Conservation (phyloP, 768 basidiomycete species). For the Suillus discolor region DNA sequence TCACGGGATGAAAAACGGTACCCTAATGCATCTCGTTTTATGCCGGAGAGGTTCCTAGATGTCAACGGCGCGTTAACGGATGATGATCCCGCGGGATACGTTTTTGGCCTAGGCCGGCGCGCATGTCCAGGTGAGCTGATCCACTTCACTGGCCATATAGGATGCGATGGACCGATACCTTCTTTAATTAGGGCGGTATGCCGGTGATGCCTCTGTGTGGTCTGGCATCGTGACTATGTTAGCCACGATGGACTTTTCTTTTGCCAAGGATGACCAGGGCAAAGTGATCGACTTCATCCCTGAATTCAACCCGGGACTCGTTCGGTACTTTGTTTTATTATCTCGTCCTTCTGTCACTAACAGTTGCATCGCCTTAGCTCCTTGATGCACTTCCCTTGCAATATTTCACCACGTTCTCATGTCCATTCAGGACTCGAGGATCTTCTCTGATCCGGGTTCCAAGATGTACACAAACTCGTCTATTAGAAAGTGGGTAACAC, state of each 20-base stretch:
- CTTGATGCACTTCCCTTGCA: slow-evolving; percentile 1
- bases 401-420: slow-evolving; percentile 1
- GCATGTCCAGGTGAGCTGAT: slow-evolving; percentile 2
- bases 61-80: background rate
- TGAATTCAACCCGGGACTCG: slow-evolving; percentile 6
- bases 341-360: background rate
- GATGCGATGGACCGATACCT: no score
- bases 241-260: slow-evolving; percentile 21
- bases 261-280: slow-evolving; percentile 24
- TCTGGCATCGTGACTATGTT: slow-evolving; percentile 26
- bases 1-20: slow-evolving; percentile 6
- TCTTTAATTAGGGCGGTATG: slow-evolving; percentile 17
- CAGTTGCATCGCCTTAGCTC: background rate
- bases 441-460: background rate
- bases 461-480: background rate
- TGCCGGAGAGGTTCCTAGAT: slow-evolving; percentile 8
- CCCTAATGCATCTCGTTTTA: slow-evolving; percentile 5
- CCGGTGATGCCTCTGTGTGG: slow-evolving; percentile 28
- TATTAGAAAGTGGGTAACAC: background rate
- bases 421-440: background rate
- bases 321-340: background rate
- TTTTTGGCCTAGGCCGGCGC: slow-evolving; percentile 9
- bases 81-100: background rate
- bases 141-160: no score
- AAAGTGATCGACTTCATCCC: slow-evolving; percentile 16